Evolutionary conservation across 768 basidiomycete genomes (phyloP), one percentile per base, ranked within the genome.

Genomic region (Tricholoma bakamatsutake): DNA sequence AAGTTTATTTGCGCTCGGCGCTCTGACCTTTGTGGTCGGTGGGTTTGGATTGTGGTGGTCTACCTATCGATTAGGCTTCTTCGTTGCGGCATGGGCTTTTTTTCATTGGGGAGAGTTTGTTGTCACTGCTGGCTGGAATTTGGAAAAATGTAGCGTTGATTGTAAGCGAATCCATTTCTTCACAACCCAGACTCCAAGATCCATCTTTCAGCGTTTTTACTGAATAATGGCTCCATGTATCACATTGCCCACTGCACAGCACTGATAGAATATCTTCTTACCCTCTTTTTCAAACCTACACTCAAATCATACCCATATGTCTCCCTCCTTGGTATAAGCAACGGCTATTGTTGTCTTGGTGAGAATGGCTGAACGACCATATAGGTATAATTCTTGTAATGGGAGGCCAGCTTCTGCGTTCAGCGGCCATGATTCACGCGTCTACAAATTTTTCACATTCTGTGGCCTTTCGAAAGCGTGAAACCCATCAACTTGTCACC

Each of bases 51-150:
- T 60, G 8, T 84, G 81, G 79, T 89, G 88, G 82, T 70, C 82
- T 0, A 88, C 85, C 27, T 81, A 83, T 55, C 88, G 88, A 64
- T 76, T 97, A 2, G 92, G 89, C 0, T 84, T 90, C 68, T 98
- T 94, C 68, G 59, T 90, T 39, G 84, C 88, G 33, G 78, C 87
- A 4, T 93, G 92, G 90, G 79, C 90, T 0, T 74, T 78, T 34
- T 99, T 99, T 69, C 97, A 99, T 65, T 88, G 93, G 84, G 84
- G 81, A 11, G 97, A 99, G 69, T 98, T 94, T 65, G 89, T 88
- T 35, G 93, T 95, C 4, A 97, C 97, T 6, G 95, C 95, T 0
- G 92, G 92, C 21, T 98, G 92, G 88, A 98, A 98, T 69, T 73
- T 87, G 39, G 87, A 89, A 52, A 97, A 95, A 72, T 89, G 93